These are phyloP conservation scores for Colletotrichum falcatum DNA, from an alignment of 2,329 filamentous ascomycete species.

Conservation along the genomic window DNA sequence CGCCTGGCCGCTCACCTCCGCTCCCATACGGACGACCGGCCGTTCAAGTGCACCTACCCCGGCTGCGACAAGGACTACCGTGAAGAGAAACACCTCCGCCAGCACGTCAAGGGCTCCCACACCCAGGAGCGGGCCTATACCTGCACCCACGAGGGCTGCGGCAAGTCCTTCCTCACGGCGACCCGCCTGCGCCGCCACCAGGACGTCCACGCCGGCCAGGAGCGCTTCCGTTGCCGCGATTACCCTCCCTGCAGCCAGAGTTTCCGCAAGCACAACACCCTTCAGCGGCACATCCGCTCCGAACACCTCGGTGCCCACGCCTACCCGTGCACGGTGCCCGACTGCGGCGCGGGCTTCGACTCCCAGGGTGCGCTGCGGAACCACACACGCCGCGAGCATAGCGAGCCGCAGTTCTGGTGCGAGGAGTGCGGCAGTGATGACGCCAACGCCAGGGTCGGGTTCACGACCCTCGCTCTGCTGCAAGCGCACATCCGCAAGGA, in stretches of 20 bases:
- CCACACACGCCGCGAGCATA: slow-evolving; percentile 79
- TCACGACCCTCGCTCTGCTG: slow-evolving; percentile 78
- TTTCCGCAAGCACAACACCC: slow-evolving; percentile 89
- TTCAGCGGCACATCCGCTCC: slow-evolving; percentile 83
- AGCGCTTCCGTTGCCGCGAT: slow-evolving; percentile 79
- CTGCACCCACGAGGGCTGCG: slow-evolving; percentile 80
- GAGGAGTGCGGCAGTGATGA: slow-evolving; percentile 71
- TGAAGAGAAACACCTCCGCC: slow-evolving; percentile 86
- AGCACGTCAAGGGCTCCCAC: slow-evolving; percentile 87
- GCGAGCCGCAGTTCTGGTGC: slow-evolving; percentile 79
- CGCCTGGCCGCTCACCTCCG: slow-evolving; percentile 83
- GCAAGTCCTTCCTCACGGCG: slow-evolving; percentile 84
- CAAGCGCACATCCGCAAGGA: slow-evolving; percentile 78
- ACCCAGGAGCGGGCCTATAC: slow-evolving; percentile 74
- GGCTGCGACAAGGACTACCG: slow-evolving; percentile 87
- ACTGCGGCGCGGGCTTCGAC: slow-evolving; percentile 79
- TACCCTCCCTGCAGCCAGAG: slow-evolving; percentile 78
- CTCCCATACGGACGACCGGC: slow-evolving; percentile 87
- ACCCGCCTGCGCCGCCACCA: slow-evolving; percentile 82
- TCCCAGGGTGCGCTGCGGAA: slow-evolving; percentile 76
- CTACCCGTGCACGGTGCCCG: slow-evolving; percentile 73
- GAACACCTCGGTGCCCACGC: slow-evolving; percentile 80
- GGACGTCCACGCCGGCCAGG: slow-evolving; percentile 81
- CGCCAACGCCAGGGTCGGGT: slow-evolving; percentile 64
- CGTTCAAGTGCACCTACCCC: slow-evolving; percentile 77